Evolutionary conservation across 2,329 filamentous ascomycete genomes (phyloP).

Genomic region (Colletotrichum acutatum): DNA sequence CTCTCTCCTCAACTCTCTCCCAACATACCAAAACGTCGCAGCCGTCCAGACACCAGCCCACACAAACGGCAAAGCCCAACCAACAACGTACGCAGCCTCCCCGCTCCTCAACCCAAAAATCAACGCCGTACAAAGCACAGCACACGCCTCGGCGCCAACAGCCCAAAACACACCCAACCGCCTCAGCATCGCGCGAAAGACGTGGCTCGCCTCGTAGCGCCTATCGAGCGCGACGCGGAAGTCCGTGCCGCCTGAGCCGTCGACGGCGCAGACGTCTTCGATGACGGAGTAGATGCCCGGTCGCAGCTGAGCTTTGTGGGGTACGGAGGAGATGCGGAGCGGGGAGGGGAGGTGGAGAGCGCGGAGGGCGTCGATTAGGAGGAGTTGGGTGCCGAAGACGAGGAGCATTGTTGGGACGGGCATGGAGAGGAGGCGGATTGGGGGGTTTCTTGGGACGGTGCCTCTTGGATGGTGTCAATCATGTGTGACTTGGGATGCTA

Average conservation of each 20-base stretch:
- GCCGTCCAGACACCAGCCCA: conserved; percentile 41
- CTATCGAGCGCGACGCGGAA: conserved; percentile 62
- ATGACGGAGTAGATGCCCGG: conserved; percentile 65
- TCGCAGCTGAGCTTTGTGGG: conserved; percentile 59
- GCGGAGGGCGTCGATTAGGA: conserved; percentile 60
- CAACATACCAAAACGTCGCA: conserved; percentile 41
- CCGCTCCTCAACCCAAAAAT: conserved; percentile 38
- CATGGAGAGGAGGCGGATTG: conserved; percentile 64
- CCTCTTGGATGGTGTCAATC: conserved; percentile 16
- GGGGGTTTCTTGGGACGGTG: conserved; percentile 38
- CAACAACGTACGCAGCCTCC: conserved; percentile 38
- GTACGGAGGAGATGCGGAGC: conserved; percentile 62
- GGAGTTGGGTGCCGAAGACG: conserved; percentile 61
- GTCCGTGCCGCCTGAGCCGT: conserved; percentile 62
- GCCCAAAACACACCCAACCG: conserved; percentile 64
- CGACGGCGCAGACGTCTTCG: conserved; percentile 64
- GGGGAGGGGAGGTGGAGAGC: conserved; percentile 56
- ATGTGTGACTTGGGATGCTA: neutral
- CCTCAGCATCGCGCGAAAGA: conserved; percentile 63
- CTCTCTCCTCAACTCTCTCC: conserved; percentile 41
- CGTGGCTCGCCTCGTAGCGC: conserved; percentile 62
- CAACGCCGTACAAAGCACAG: conserved; percentile 38
- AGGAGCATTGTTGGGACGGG: conserved; percentile 61
- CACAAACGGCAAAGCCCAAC: conserved; percentile 40
- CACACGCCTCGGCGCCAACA: conserved; percentile 39